Evolutionary conservation across 164 flowering plant species (phyloP).

Genomic region (Taxillus chinensis): DNA sequence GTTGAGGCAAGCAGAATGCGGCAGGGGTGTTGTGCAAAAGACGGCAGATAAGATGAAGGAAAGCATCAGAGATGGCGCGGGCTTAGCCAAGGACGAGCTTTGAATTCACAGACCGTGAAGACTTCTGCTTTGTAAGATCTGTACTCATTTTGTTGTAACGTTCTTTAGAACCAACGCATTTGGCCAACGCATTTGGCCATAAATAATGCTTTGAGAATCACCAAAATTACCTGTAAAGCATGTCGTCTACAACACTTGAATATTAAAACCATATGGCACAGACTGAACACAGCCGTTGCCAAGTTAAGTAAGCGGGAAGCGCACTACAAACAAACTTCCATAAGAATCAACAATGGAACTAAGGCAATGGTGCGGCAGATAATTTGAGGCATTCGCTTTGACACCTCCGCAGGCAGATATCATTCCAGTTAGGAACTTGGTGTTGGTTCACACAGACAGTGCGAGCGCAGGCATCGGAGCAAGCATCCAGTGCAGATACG

Average conservation of each 20-base stretch:
- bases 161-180: too few species aligned
- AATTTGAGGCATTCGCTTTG: conserved; percentile 77
- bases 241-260: neutral
- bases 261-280: neutral
- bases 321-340: neutral
- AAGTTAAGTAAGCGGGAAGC: neutral
- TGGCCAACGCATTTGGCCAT: neutral
- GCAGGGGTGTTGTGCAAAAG: conserved; percentile 12
- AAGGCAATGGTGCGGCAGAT: conserved; percentile 29
- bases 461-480: conserved; percentile 87
- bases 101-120: conserved; percentile 3
- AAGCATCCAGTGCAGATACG: conserved; percentile 83
- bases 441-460: conserved; percentile 83
- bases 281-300: neutral
- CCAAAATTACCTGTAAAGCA: too few species aligned
- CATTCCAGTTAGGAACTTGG: conserved; percentile 86
- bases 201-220: neutral
- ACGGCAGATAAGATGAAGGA: conserved; percentile 12
- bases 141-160: too few species aligned
- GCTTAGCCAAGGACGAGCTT: conserved; percentile 12
- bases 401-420: conserved; percentile 64
- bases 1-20: conserved; percentile 7
- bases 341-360: neutral
- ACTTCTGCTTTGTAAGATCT: neutral
- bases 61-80: neutral